Percentiles rank a stretch among this genome's conserved stretches.
These are phyloP conservation scores for Eragrostis tef DNA, from an alignment of 202 grass and related monocot species.

Conservation along the genomic window DNA sequence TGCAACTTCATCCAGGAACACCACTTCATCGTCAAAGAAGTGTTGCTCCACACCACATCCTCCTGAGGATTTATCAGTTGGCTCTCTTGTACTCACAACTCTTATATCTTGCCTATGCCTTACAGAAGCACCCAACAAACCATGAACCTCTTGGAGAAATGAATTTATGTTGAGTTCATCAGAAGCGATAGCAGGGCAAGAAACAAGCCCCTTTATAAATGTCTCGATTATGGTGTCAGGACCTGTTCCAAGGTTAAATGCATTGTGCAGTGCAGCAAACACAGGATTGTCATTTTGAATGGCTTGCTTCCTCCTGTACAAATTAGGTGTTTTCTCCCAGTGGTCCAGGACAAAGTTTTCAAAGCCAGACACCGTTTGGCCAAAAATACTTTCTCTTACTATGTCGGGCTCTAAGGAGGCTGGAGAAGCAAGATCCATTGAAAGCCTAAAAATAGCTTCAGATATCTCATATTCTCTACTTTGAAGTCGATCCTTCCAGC, in stretches of 20 bases:
- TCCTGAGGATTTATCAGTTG: slow-evolving; percentile 36
- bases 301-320: slow-evolving; percentile 47
- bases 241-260: slow-evolving; percentile 53
- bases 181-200: slow-evolving; percentile 72
- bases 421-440: slow-evolving; percentile 51
- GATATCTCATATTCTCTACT: slow-evolving; percentile 55
- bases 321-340: slow-evolving; percentile 67
- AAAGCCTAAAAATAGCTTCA: slow-evolving; percentile 84
- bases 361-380: slow-evolving; percentile 47
- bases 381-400: slow-evolving; percentile 58
- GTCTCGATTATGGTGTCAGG: slow-evolving; percentile 57
- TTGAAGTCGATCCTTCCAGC: slow-evolving; percentile 44
- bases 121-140: slow-evolving; percentile 55
- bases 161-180: slow-evolving; percentile 75
- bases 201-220: slow-evolving; percentile 60
- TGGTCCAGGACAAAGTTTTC: slow-evolving; percentile 56
- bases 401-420: slow-evolving; percentile 39
- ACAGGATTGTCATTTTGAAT: slow-evolving; percentile 46
- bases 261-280: slow-evolving; percentile 51
- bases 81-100: slow-evolving; percentile 60
- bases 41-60: slow-evolving; percentile 55
- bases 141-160: slow-evolving; percentile 59
- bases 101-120: slow-evolving; percentile 73
- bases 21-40: slow-evolving; percentile 44
- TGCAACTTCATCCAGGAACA: slow-evolving; percentile 40